Evolutionary conservation across 176 grass and related monocot genomes (phyloP).

Genomic region (Coix lacrymajobi): DNA sequence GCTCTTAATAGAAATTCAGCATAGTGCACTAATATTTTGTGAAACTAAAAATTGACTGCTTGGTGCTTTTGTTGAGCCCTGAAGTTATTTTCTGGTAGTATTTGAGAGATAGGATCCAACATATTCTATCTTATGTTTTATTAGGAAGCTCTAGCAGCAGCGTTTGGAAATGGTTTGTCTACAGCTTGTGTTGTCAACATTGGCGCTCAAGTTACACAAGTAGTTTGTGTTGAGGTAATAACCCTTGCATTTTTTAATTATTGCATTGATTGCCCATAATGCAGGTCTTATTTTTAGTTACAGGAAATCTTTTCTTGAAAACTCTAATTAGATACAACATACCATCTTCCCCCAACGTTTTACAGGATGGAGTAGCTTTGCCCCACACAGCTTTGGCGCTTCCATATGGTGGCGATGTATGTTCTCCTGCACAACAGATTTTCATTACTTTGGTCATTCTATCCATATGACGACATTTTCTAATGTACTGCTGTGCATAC

Average conservation of each 20-base stretch:
- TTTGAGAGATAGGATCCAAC: not conserved
- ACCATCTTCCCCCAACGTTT: not conserved
- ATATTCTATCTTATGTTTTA: constrained; percentile 22
- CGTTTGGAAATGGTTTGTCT: constrained; percentile 94
- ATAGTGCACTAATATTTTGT: too few species aligned
- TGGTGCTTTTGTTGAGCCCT: constrained; percentile 3
- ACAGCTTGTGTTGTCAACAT: constrained; percentile 95
- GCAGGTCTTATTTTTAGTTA: constrained; percentile 2
- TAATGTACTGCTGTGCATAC: not conserved
- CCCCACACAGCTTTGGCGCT: constrained; percentile 75
- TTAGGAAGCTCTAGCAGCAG: constrained; percentile 94
- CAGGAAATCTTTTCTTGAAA: constrained; percentile 5
- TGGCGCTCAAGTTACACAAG: constrained; percentile 92
- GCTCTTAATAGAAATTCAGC: too few species aligned
- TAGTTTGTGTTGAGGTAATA: constrained; percentile 92
- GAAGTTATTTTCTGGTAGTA: not conserved
- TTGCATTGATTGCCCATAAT: not conserved
- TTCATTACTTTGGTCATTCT: not conserved
- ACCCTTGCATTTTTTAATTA: not conserved
- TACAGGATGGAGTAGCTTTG: constrained; percentile 98
- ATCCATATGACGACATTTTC: not conserved
- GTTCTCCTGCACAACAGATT: not conserved
- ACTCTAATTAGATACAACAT: constrained; percentile 1
- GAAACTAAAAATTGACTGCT: not conserved
- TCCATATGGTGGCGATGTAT: constrained; percentile 93